Evolutionary conservation across 2,329 filamentous ascomycete genomes (phyloP), one percentile per base, ranked within the genome.

Genomic region (Cercospora beticola): DNA sequence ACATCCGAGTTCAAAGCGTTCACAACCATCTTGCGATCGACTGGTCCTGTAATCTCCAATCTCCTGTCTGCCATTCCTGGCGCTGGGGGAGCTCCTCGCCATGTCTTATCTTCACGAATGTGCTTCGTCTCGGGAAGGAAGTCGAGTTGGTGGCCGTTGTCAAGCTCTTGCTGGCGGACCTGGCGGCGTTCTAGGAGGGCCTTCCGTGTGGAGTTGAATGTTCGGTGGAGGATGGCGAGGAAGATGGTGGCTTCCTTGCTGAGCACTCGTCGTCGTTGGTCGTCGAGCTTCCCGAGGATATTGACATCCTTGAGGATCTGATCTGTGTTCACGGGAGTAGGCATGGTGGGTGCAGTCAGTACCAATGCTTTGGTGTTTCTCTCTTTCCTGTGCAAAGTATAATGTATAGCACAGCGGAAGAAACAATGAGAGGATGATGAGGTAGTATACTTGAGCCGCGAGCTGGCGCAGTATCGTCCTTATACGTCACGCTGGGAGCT

Each of bases 1-100:
- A 98, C 95, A 77, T 98, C 88, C 57, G 94, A 90, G 82, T 98
- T 99, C 79, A 98, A 79, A 9, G 95, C 95, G 81, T 99, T 99
- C 71, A 98, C 92, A 59, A 98, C 93, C 95, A 99, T 99, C 87
- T 98, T 99, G 74, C 95, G 88, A 82, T 98, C 95, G 6, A 94
- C 97, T 0, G 95, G 95, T 8, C 95, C 95, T 5, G 95, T 99
- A 78, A 98, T 99, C 85, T 99, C 95, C 33, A 97, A 92, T 70
- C 95, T 89, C 73, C 95, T 90, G 84, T 99, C 95, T 56, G 97
- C 89, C 66, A 98, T 87, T 68, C 95, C 95, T 0, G 95, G 94
- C 7, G 94, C 95, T 18, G 95, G 95, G 62, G 91, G 88, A 54
- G 95, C 93, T 71, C 93, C 95, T 83, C 89, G 95, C 95, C 95